A percentile compares a stretch with the other conserved stretches of the same genome.
phyloP scores from a whole-genome alignment of 352 stramenopile species.

The Globisporangium irregulare region DNA sequence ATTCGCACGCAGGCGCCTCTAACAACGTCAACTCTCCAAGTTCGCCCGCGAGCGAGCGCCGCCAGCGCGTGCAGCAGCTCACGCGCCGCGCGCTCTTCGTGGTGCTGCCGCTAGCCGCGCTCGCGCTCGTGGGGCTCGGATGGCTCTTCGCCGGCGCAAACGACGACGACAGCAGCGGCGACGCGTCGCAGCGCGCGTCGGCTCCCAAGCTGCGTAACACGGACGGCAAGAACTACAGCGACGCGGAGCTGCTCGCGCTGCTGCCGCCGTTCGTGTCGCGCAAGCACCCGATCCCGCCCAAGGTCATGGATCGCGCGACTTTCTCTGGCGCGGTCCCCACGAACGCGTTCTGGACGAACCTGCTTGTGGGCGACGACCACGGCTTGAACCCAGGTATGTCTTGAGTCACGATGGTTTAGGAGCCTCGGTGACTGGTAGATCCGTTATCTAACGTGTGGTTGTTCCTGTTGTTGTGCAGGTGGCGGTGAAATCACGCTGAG shows the following conservation, averaged over 20 bases:
- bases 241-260: conserved; percentile 53
- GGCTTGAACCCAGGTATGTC: conserved; percentile 49
- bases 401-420: not conserved
- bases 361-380: conserved; percentile 76
- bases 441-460: not conserved
- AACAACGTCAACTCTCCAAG: not conserved
- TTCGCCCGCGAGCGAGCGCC: not conserved
- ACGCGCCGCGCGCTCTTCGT: conserved; percentile 52
- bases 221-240: conserved; percentile 18
- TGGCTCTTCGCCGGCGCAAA: conserved; percentile 31
- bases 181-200: not conserved
- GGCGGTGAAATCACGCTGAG: conserved; percentile 73
- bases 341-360: conserved; percentile 90
- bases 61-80: conserved; percentile 16
- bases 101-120: conserved; percentile 45
- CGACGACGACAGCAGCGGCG: conserved; percentile 16
- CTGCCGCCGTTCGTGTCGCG: conserved; percentile 51
- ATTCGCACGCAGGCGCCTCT: not conserved
- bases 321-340: conserved; percentile 70
- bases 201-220: not conserved
- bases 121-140: conserved; percentile 48
- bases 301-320: conserved; percentile 41
- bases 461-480: conserved; percentile 16
- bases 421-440: not conserved
- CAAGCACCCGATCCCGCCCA: conserved; percentile 56